Conservation (phyloP, 306 rosid genomes). For the Hippophae rhamnoides region DNA sequence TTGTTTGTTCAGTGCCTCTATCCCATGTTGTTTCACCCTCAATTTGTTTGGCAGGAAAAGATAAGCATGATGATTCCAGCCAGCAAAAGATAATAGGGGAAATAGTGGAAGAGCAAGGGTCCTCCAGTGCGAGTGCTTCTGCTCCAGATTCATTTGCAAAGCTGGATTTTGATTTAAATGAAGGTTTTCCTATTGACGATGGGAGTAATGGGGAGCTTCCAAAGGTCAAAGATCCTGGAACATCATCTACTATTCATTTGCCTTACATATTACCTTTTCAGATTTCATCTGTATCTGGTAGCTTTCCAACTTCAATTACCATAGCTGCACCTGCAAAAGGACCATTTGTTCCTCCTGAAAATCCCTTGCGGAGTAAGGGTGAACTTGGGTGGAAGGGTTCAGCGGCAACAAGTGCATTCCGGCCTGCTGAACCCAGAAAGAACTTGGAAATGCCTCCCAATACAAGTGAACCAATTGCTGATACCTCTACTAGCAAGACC, state of each 20-base stretch:
- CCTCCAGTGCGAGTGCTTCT: constrained; percentile 22
- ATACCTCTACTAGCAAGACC: constrained; percentile 36
- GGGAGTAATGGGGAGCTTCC: constrained; percentile 46
- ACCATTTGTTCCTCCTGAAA: constrained; percentile 63
- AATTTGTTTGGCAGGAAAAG: constrained; percentile 17
- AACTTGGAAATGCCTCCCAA: constrained; percentile 31
- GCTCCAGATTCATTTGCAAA: constrained; percentile 38
- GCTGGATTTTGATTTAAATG: constrained; percentile 86
- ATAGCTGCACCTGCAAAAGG: constrained; percentile 92
- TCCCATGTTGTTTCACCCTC: constrained; percentile 11
- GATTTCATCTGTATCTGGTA: constrained; percentile 46
- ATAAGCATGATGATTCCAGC: constrained; percentile 15
- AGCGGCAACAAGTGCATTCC: constrained; percentile 93
- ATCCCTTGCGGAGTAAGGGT: constrained; percentile 49
- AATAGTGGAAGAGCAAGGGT: constrained; percentile 21
- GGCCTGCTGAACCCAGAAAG: constrained; percentile 91
- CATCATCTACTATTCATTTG: constrained; percentile 44
- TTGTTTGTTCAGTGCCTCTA: constrained; percentile 7
- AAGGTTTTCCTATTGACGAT: constrained; percentile 76
- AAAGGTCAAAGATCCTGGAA: constrained; percentile 31
- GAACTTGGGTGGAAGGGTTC: constrained; percentile 98
- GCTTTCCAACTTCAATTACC: constrained; percentile 67
- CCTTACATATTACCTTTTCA: constrained; percentile 55
- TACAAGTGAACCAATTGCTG: constrained; percentile 34
- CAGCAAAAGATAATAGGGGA: constrained; percentile 21